phyloP scores from a whole-genome alignment of 805 yeast genomes.

The Barnettozyma sucrosica region DNA sequence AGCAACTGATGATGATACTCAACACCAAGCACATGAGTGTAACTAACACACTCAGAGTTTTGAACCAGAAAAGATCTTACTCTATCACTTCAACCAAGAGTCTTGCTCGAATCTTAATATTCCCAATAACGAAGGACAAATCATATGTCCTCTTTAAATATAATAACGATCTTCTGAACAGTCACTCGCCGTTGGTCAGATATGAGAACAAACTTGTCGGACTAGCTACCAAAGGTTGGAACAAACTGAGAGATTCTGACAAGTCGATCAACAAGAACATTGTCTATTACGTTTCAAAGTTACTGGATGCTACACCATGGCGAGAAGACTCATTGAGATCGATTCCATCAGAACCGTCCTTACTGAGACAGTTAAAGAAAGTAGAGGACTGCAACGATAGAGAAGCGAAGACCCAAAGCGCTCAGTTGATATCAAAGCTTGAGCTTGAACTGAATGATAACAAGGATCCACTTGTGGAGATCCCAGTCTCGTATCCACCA shows the following conservation, averaged over 20 bases:
- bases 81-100: conserved; percentile 22
- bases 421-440: conserved; percentile 8
- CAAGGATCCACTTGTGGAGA: conserved; percentile 25
- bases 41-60: neutral
- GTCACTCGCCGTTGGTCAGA: conserved; percentile 31
- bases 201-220: conserved; percentile 40
- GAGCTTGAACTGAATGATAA: conserved; percentile 14
- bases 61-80: neutral
- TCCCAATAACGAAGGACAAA: conserved; percentile 62
- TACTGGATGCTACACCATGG: conserved; percentile 67
- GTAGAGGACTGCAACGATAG: conserved; percentile 11
- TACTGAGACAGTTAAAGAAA: conserved; percentile 34
- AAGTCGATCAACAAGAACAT: conserved; percentile 51
- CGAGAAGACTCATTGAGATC: conserved; percentile 70
- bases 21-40: neutral
- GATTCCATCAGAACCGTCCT: conserved; percentile 62
- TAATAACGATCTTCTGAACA: conserved; percentile 29
- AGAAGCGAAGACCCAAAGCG: conserved; percentile 14
- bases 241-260: conserved; percentile 49
- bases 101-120: conserved; percentile 56
- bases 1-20: neutral
- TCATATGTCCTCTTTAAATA: conserved; percentile 69
- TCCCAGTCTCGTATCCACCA: conserved; percentile 50
- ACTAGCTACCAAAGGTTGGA: conserved; percentile 59
- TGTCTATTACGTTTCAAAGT: conserved; percentile 44